phyloP scores from a whole-genome alignment of 2,329 filamentous ascomycete species.

The Onygenales sp. region DNA sequence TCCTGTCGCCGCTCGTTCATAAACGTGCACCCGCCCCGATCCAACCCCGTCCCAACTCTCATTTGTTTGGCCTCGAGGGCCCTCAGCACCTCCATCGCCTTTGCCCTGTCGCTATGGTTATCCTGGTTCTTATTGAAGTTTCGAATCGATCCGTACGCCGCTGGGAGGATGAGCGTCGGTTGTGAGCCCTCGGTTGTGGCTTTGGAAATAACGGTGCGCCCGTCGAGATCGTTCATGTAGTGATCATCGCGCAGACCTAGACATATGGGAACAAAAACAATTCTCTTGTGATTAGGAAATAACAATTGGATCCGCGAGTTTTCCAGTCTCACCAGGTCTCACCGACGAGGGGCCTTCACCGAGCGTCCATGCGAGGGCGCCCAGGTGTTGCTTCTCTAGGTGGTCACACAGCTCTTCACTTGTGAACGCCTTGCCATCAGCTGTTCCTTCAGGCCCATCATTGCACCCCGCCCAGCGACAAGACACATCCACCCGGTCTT shows the following conservation, averaged over 20 bases:
- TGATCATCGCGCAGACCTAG: conserved; percentile 8
- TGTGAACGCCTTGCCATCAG: conserved; percentile 18
- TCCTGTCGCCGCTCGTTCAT: conserved; percentile 42
- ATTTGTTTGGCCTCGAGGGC: conserved; percentile 42
- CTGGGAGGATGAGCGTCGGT: conserved; percentile 28
- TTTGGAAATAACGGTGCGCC: conserved; percentile 12
- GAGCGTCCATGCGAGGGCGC: conserved; percentile 44
- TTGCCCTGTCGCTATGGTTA: conserved; percentile 33
- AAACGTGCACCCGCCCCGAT: conserved; percentile 43
- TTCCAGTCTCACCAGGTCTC: conserved; percentile 41
- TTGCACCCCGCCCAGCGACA: conserved; percentile 27
- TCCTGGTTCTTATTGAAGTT: conserved; percentile 35
- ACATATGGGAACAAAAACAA: conserved; percentile 4
- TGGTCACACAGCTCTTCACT: conserved; percentile 40
- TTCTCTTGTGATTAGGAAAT: conserved; percentile 9
- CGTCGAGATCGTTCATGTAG: conserved; percentile 12
- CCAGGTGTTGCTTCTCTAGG: conserved; percentile 43
- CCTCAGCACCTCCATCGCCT: conserved; percentile 35
- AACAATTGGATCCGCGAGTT: conserved; percentile 10
- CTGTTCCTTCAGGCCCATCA: neutral
- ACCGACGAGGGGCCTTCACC: conserved; percentile 49
- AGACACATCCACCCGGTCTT: conserved; percentile 11
- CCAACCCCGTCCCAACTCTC: conserved; percentile 44
- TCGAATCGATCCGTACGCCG: conserved; percentile 24
- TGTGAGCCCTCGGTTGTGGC: conserved; percentile 14